Base-by-base conservation (phyloP, 163 green algal species). In the Chlamydomonas reinhardtii region DNA sequence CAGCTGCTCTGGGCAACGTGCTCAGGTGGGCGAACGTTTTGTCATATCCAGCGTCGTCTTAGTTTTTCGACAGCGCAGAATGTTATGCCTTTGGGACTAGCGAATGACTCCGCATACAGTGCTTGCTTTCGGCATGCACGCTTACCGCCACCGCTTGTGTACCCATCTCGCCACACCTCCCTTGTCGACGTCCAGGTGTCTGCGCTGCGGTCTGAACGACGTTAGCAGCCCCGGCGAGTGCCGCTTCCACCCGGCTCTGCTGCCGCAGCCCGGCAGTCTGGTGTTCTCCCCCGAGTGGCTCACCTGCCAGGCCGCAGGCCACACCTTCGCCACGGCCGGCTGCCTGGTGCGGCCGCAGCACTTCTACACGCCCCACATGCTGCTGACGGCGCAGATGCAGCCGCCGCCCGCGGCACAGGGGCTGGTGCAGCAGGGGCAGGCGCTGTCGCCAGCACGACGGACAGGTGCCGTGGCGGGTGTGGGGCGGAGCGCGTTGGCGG, bases 231-330 rank as follows among this genome's bases (percentile, higher is more conserved):
- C 88, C 17, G 88, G 90, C 27, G 65, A 43, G 24, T 93, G 90
- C 85, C 74, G 79, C 62, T 93, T 93, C 71, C 90, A 93, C 71
- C 90, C 90, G 20, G 90, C 83, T 2, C 82, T 93, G 39, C 77
- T 93, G 48, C 31, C 48, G 24, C 79, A 79, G 11, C 90, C 90
- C n/a, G 88, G 90, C 8, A 48, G 79, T 2, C 77, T 93, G 31
- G 75, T 86, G 65, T 92, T 92, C 70, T 74, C 71, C 9, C 84
- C 88, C 32, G 90, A 93, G 76, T 93, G 84, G 84, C 85, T 91
- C 62, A 72, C 90, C 27, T 93, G 90, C 82, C 61, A 85, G 35
- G 88, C 76, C 2, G 69, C 32, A 25, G 80, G 59, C 19, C 86
- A 91, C 81, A 88, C 74, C 5, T 29, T 24, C 39, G 25, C 12